A percentile compares a stretch with the other conserved stretches of the same genome.
These are phyloP conservation scores for Penicillium lagena DNA, from an alignment of 495 filamentous ascomycete species.

Conservation along the genomic window DNA sequence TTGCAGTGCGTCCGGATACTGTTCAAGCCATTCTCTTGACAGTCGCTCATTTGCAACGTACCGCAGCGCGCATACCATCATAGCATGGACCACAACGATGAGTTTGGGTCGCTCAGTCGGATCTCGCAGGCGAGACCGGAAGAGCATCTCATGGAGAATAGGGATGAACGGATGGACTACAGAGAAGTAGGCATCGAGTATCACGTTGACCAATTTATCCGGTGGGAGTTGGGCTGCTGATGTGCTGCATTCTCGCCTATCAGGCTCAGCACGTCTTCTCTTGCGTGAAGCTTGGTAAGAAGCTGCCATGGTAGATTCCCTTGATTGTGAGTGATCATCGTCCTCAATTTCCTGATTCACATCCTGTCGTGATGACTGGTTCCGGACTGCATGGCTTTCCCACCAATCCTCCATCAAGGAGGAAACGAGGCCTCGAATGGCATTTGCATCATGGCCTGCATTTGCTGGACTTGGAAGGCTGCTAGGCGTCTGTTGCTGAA, in stretches of 20 bases:
- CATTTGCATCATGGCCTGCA: neutral
- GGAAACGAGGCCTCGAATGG: neutral
- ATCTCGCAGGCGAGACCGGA: constrained; percentile 11
- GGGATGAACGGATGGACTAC: constrained; percentile 31
- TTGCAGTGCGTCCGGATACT: neutral
- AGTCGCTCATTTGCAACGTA: constrained; percentile 1
- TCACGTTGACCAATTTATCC: constrained; percentile 13
- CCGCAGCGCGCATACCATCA: constrained; percentile 1
- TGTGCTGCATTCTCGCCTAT: too few species aligned
- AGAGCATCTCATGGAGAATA: constrained; percentile 25
- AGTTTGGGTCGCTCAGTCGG: neutral
- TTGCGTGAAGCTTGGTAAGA: too few species aligned
- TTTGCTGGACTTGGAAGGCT: neutral
- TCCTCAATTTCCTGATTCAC: too few species aligned
- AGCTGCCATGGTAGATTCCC: too few species aligned
- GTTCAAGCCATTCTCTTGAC: neutral
- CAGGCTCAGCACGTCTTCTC: too few species aligned
- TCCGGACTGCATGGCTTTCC: neutral
- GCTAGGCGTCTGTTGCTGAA: neutral
- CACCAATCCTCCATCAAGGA: constrained; percentile 1
- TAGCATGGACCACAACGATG: neutral
- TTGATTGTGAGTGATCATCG: too few species aligned
- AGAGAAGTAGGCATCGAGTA: constrained; percentile 22
- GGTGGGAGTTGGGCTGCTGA: constrained; percentile 7
- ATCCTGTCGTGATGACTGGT: neutral